Evolutionary conservation across 306 rosid genomes (phyloP).

Genomic region (Heteromeles arbutifolia): DNA sequence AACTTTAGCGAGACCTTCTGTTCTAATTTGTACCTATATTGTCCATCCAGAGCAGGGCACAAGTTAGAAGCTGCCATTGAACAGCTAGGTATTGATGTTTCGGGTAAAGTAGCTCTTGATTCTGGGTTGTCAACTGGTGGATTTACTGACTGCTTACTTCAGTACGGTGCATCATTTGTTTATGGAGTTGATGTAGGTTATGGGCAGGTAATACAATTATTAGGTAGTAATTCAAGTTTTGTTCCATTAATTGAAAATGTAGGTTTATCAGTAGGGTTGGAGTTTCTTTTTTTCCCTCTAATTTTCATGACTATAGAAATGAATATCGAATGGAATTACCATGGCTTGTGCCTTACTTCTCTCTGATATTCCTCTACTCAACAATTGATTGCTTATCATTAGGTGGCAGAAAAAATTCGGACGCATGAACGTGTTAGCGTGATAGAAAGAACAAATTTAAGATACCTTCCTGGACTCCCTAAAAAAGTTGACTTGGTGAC

Average conservation of each 20-base stretch:
- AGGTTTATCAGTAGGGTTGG: neutral
- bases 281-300: neutral
- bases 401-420: conserved; percentile 90
- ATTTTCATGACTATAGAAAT: neutral
- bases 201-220: conserved; percentile 63
- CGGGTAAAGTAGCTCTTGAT: conserved; percentile 86
- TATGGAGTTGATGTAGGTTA: conserved; percentile 94
- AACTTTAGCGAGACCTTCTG: conserved; percentile 7
- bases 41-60: conserved; percentile 66
- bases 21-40: conserved; percentile 3
- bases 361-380: neutral
- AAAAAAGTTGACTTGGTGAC: conserved; percentile 89
- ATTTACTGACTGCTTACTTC: conserved; percentile 91
- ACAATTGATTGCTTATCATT: neutral
- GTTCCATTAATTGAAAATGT: neutral
- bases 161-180: conserved; percentile 80
- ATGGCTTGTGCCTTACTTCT: neutral
- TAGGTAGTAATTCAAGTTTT: neutral
- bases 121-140: conserved; percentile 96
- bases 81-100: conserved; percentile 61
- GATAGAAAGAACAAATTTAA: conserved; percentile 79
- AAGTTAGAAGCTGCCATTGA: conserved; percentile 95
- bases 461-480: conserved; percentile 80
- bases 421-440: conserved; percentile 70
- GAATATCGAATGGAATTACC: neutral